phyloP scores from a whole-genome alignment of 164 flowering plant genomes.

The Amborella trichopoda region DNA sequence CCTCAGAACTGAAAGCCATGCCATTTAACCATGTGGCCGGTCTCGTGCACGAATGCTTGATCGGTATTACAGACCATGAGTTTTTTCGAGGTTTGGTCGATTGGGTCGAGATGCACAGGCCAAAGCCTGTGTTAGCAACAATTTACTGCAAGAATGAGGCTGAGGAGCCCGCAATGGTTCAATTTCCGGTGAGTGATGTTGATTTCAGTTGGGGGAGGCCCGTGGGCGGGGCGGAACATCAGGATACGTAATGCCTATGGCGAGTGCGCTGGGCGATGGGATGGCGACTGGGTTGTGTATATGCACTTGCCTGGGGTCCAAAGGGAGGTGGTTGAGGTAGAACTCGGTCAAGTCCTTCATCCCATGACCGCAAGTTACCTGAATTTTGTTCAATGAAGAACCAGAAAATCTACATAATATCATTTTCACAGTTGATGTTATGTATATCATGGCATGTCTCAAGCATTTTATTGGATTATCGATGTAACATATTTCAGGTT shows the following conservation, averaged over 20 bases:
- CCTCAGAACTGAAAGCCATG: slow-evolving; percentile 16
- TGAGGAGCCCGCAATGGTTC: slow-evolving; percentile 38
- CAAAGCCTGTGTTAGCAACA: slow-evolving; percentile 22
- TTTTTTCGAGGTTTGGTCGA: slow-evolving; percentile 48
- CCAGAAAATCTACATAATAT: no score
- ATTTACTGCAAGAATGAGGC: slow-evolving; percentile 18
- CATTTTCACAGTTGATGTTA: no score
- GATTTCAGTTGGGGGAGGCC: slow-evolving; percentile 62
- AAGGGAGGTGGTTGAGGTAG: slow-evolving; percentile 6
- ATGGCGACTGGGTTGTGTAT: slow-evolving; percentile 28
- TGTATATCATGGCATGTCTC: no score
- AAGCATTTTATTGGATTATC: no score
- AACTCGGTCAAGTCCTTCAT: slow-evolving; percentile 3
- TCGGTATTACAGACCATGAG: slow-evolving; percentile 18
- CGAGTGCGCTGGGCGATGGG: no score
- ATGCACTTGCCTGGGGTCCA: slow-evolving; percentile 9
- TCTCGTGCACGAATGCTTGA: slow-evolving; percentile 20
- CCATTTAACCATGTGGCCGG: slow-evolving; percentile 31
- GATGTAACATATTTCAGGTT: no score
- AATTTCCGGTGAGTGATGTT: slow-evolving; percentile 31
- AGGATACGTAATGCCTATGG: no score
- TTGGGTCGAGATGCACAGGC: slow-evolving; percentile 51
- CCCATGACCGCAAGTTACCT: slow-evolving; percentile 8
- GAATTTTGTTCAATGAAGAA: no score
- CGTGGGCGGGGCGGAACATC: no score